Conservation (phyloP, 495 filamentous ascomycete genomes). For the Hapsidospora chrysogenum region DNA sequence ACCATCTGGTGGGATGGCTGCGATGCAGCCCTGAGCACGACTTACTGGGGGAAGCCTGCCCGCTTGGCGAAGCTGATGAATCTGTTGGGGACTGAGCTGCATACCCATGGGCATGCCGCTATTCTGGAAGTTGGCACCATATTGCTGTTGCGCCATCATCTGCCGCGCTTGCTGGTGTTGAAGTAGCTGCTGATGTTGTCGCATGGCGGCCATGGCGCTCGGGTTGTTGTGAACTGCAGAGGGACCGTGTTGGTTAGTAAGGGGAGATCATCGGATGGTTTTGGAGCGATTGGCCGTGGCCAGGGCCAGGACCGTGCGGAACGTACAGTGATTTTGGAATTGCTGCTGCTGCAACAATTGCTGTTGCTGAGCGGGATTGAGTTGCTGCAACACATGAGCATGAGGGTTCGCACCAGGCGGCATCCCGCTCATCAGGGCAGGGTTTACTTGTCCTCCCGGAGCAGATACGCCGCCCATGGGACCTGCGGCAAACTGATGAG, state of each 20-base stretch:
- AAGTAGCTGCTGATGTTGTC: constrained; percentile 29
- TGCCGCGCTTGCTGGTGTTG: constrained; percentile 29
- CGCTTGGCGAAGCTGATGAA: constrained; percentile 6
- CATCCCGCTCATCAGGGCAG: constrained; percentile 67
- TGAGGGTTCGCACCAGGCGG: constrained; percentile 57
- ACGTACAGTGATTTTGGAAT: constrained; percentile 10
- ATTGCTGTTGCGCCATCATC: constrained; percentile 32
- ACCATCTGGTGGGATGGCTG: constrained; percentile 14
- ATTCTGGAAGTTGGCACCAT: constrained; percentile 15
- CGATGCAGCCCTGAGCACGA: neutral
- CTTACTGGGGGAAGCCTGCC: constrained; percentile 32
- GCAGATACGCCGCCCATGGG: constrained; percentile 66
- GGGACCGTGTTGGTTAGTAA: constrained; percentile 5
- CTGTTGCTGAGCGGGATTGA: constrained; percentile 45
- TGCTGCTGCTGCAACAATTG: constrained; percentile 22
- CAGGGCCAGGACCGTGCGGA: neutral
- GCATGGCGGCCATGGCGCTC: constrained; percentile 17
- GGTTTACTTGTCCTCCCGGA: constrained; percentile 63
- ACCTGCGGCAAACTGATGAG: constrained; percentile 43
- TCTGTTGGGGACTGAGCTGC: constrained; percentile 37
- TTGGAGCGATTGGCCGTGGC: neutral
- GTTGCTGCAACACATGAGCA: constrained; percentile 63
- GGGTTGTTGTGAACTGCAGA: constrained; percentile 33
- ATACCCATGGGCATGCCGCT: constrained; percentile 41
- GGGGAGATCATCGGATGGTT: too few species aligned